Base-by-base conservation (phyloP, 345 rosid species). In the Hypericum androsaemum region DNA sequence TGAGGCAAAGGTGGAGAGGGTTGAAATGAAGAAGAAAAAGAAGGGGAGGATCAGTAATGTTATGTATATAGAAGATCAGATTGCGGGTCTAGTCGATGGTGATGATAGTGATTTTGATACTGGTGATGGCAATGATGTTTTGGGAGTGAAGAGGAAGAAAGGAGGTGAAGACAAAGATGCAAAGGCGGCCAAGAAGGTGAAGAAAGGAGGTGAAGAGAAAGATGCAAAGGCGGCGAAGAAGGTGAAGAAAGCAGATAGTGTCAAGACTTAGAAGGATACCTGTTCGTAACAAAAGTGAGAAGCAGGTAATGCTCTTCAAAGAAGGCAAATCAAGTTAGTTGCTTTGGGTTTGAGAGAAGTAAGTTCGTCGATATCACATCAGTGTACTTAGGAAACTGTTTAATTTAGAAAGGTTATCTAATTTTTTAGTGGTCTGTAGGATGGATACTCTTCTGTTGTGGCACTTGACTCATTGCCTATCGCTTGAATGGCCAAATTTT, bases 31-130 rank as follows among this genome's bases (percentile, higher is more conserved):
- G 22, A 74, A 69, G 68, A 80, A 74, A 64, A 72, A 57, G 79
- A 85, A 77, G 53, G 95, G 95, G 35, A 79, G 82, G 67, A 86
- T 86, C 58, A 85, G 79, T 43, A 88, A 80, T 61, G 77, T 86
- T 67, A 76, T 71, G 60, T 86, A 86, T 71, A 79, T 86, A 88
- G 95, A 86, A 10, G 73, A 59, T 39, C 71, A 71, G 32, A 65
- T 66, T 46, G 77, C 73, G 48, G 70, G 54, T 32, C 74, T 67
- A 44, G 50, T 8, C 11, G 67, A 9, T 17, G 53, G 50, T 43
- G 51, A 16, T 8, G 48, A 28, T 37, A 40, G 47, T 43, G 56
- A 32, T 47, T 59, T 50, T 13, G 59, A 12, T 50, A 54, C 37
- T 49, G 71, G 47, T 11, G 50, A 14, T 62, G 71, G 40, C 42